Evolutionary conservation across 2,329 filamentous ascomycete species (phyloP), one percentile per base, ranked within the genome.

Genomic region (Venturia asperata): DNA sequence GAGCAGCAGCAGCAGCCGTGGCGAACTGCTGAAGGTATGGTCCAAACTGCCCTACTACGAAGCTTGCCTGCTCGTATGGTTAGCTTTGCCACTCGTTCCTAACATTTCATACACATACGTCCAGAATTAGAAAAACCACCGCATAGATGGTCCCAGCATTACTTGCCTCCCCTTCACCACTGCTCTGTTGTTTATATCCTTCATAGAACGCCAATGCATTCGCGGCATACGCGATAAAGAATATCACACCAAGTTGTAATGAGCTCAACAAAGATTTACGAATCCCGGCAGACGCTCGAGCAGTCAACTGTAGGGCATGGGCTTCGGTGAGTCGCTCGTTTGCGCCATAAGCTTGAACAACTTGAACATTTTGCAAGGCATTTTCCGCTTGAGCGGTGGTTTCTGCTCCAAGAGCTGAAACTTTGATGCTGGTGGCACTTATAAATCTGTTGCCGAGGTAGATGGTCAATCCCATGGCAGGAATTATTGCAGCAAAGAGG

Each of bases 201-300:
- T 87, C 82, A 85, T 85, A 89, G 70, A 87, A 89, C 0, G 86
- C 85, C 19, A 89, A 77, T 1, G 84, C 85, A 71, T 88, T 89
- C 7, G 85, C 85, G 1, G 84, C 81, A 68, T 87, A 89, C 2
- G 85, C 84, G 68, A 89, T 83, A 68, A 89, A 89, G 71, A 87
- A 89, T 10, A 88, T 75, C 19, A 83, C 72, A 10, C 86, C 86
- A 10, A 84, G 79, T 70, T 88, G 85, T 0, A 83, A 72, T 3
- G 82, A 87, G 27, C 82, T 78, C 0, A 81, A 78, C 1, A 81
- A 73, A 0, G 83, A 81, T 71, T 87, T 89, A 67, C 83, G 83
- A 67, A 84, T 79, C 1, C 81, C 85, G 30, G 82, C 78, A 10
- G 74, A 77, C 3, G 85, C 81, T 3, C 75, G 72, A 34, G 76